Percentiles rank a stretch among this genome's conserved stretches.
Conservation (phyloP, 78 protist genomes). For the Chrysochromulina parva region DNA sequence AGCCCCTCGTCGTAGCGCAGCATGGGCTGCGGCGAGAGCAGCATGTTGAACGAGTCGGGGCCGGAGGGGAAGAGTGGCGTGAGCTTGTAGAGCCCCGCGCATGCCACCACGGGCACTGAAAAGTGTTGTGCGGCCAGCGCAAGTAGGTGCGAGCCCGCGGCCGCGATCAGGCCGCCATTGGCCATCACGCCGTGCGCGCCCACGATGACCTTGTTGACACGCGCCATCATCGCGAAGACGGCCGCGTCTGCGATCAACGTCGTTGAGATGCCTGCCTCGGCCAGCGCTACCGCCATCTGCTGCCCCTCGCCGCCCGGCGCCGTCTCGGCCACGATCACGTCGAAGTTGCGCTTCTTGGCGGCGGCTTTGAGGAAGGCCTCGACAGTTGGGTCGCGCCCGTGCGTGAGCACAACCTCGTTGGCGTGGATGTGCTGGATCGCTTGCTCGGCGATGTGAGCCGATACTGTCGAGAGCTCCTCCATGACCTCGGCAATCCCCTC, state of each 20-base stretch:
- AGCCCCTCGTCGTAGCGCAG: constrained; percentile 53
- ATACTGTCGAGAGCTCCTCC: neutral
- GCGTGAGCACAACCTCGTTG: constrained; percentile 41
- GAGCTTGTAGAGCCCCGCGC: neutral
- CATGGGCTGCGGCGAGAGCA: constrained; percentile 64
- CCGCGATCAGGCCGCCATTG: constrained; percentile 92
- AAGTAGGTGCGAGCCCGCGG: constrained; percentile 78
- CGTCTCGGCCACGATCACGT: neutral
- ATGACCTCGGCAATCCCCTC: constrained; percentile 6
- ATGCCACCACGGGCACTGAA: constrained; percentile 83
- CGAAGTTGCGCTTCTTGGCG: neutral
- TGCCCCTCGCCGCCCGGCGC: constrained; percentile 60
- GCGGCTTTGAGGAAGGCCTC: constrained; percentile 15
- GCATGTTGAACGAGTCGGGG: constrained; percentile 80
- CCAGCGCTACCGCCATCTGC: constrained; percentile 62
- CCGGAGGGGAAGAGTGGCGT: constrained; percentile 55
- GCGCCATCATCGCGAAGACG: constrained; percentile 90
- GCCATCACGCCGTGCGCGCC: constrained; percentile 90
- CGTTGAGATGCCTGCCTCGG: constrained; percentile 58
- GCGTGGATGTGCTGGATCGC: constrained; percentile 25
- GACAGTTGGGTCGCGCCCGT: constrained; percentile 10
- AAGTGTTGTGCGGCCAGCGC: constrained; percentile 88
- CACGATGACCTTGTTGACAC: constrained; percentile 84
- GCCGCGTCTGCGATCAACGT: constrained; percentile 81
- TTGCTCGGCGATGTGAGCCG: neutral